Evolutionary conservation across 75 land plant species (phyloP), one percentile per base, ranked within the genome.

Genomic region (Pseudotsuga menziesii): DNA sequence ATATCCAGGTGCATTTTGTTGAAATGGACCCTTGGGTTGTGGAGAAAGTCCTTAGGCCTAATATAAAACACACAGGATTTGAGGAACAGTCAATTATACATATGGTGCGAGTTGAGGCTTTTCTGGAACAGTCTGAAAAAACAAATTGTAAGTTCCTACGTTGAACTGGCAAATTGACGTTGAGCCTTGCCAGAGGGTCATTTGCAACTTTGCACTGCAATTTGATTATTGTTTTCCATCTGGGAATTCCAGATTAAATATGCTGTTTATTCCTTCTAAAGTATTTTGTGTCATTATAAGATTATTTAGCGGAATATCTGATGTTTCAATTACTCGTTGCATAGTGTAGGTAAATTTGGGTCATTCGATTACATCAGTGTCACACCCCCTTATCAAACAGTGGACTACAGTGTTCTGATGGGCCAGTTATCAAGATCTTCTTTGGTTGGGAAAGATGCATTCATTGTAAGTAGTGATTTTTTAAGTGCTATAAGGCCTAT

Each of bases 1-100:
- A 67, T 67, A 22, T 73, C 20, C 54, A 97, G 98, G 99, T 80
- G 44, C 99, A 97, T 77, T 97, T 97, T 88, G 93, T 97, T 77
- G 99, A 97, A 79, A 92, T 97, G 98, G 98, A 97, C 81, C 99
- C 99, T 69, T 97, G 99, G 99, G 95, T 97, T 62, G 79, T 95
- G 41, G 82, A 90, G 72, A 78, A 94, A 81, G 98, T 97, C 32
- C 76, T 97, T 58, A 79, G 78, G 61, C 91, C 98, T 75, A 97
- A 97, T 78, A 85, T 97, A 75, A 85, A 91, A 78, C 82, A 80
- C 75, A 97, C 99, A 57, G 92, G 86, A 29, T 97, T 94, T 77
- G 76, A 81, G 71, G 84, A 89, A 77, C 88, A 77, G 58, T 83
- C 98, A 61, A 80, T 82, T 15, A 88, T 97, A 78, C 98, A 97